Evolutionary conservation across 441 rosid species (phyloP), one percentile per base, ranked within the genome.

Genomic region (Manihot esculenta): DNA sequence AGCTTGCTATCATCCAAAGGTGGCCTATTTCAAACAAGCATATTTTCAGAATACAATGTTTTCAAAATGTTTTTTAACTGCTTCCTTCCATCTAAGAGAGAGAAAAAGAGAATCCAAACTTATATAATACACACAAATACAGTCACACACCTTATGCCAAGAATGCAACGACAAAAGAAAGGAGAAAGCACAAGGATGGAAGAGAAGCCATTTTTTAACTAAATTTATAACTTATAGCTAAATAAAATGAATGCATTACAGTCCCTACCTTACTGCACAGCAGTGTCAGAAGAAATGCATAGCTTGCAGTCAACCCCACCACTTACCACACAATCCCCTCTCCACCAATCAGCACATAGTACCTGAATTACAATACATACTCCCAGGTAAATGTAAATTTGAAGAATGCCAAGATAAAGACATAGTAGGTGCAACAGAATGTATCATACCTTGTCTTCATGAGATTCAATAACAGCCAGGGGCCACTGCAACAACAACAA

Each of bases 311-410:
- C 98, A 53, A 75, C 94, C 58, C 99, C 99, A 23, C 99, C 99
- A 58, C 99, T 91, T 80, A 90, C 66, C 45, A 93, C 84, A 27
- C 84, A 71, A 67, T 91, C 90, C 51, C 86, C 86, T 81, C 78
- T 96, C 99, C 99, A 96, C 99, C 99, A 96, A 83, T 89, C 99
- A 7, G 93, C 92, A 76, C 91, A 84, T 51, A 90, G 81, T 21
- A 96, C 98, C 98, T 94, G 73, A 53, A 56, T 63, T 11, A 70
- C 62, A 78, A 24, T 17, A 27, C 69, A 70, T 35, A 47, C 42
- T 49, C 72, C 35, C 14, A 24, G 2, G 62, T 66, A 18, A 64
- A 55, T 21, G 9, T 51, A 48, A 38, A 62, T 33, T 26, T 3
- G 5, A 27, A 77, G 51, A 41, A 26, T 67, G 57, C 13, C 41